Conservation (phyloP, 306 rosid species). For the Mimosa bimucronata region DNA sequence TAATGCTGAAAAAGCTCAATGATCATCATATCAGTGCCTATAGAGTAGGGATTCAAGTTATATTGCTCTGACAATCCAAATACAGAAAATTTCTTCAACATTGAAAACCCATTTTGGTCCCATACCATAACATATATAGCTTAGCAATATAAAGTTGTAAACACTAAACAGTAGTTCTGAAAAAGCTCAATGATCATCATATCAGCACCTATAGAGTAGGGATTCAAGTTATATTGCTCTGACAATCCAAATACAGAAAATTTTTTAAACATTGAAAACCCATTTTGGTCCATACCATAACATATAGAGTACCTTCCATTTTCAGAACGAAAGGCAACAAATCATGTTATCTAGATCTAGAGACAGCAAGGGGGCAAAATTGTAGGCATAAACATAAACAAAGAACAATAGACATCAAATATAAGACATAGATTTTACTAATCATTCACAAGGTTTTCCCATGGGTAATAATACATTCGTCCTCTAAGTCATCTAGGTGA, state of each 20-base stretch:
- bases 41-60: too few relatives aligned
- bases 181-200: conserved; percentile 15
- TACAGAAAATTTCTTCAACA: too few relatives aligned
- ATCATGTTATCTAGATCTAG: neutral
- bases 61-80: too few relatives aligned
- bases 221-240: too few relatives aligned
- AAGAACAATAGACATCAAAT: neutral
- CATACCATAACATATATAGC: neutral
- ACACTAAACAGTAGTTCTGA: neutral
- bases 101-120: too few relatives aligned
- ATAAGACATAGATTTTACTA: conserved; percentile 10
- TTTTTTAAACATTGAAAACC: too few relatives aligned
- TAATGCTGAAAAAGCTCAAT: neutral
- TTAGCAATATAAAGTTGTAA: too few relatives aligned
- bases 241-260: too few relatives aligned
- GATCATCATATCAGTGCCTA: conserved; percentile 11
- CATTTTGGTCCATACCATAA: neutral
- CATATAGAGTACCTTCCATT: neutral
- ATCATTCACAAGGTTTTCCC: conserved; percentile 8
- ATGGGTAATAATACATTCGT: conserved; percentile 39
- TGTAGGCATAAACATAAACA: conserved; percentile 2
- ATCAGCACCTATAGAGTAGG: neutral
- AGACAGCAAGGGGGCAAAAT: neutral
- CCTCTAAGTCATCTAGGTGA: conserved; percentile 39
- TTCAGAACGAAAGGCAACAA: neutral